phyloP scores from a whole-genome alignment of 257 asterid species.

The Scutellaria galericulata region DNA sequence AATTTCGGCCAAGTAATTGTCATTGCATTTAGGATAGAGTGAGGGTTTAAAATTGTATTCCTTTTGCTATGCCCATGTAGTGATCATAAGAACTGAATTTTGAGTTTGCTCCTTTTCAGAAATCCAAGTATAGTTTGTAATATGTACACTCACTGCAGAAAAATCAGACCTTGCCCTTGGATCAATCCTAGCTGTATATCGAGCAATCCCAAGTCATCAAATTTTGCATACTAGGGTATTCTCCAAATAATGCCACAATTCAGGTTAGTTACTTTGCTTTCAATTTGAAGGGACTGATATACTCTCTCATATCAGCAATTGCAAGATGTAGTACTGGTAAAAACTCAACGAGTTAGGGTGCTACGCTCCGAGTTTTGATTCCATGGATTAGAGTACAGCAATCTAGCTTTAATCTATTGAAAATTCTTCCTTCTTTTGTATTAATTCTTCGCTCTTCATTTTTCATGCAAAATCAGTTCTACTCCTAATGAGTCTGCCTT shows the following conservation, averaged over 20 bases:
- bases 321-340: conserved; percentile 67
- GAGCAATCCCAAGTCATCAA: conserved; percentile 79
- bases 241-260: conserved; percentile 57
- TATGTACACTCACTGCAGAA: conserved; percentile 50
- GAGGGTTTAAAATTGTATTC: background rate
- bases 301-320: conserved; percentile 51
- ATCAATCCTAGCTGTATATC: conserved; percentile 86
- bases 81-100: conserved; percentile 3
- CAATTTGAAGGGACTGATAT: conserved; percentile 4
- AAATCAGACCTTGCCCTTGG: conserved; percentile 89
- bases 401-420: background rate
- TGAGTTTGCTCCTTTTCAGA: background rate
- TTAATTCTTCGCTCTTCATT: too few relatives aligned
- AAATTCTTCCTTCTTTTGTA: too few relatives aligned
- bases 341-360: conserved; percentile 83
- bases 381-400: conserved; percentile 52
- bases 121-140: background rate
- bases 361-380: conserved; percentile 81
- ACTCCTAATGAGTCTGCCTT: too few relatives aligned
- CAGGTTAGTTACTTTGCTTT: conserved; percentile 43
- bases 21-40: too few relatives aligned
- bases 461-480: too few relatives aligned
- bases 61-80: background rate
- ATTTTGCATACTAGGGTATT: conserved; percentile 58
- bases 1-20: too few relatives aligned